Conservation (phyloP, 495 filamentous ascomycete genomes). For the Haplographium delicatum region DNA sequence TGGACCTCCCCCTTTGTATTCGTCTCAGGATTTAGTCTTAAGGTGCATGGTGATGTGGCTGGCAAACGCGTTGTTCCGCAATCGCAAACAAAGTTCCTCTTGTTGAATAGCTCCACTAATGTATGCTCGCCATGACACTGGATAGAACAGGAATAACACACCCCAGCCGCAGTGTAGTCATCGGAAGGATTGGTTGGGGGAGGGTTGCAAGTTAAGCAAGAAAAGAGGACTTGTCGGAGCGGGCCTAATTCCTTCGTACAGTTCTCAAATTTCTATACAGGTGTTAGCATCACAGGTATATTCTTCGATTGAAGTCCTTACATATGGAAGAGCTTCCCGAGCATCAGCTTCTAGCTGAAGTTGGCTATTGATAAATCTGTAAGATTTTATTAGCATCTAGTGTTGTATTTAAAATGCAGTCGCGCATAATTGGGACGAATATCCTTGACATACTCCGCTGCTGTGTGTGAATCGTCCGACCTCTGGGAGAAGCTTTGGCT, state of each 20-base stretch:
- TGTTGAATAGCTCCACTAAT: slow-evolving; percentile 92
- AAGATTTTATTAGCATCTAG: background rate
- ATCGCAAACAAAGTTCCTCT: slow-evolving; percentile 93
- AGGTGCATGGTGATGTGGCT: slow-evolving; percentile 60
- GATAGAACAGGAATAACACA: slow-evolving; percentile 96
- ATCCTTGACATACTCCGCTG: slow-evolving; percentile 60
- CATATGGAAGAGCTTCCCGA: slow-evolving; percentile 89
- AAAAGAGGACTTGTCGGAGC: slow-evolving; percentile 79
- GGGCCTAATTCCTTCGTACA: slow-evolving; percentile 86
- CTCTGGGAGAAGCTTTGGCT: slow-evolving; percentile 47
- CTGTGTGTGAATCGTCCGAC: slow-evolving; percentile 73
- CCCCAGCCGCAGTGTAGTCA: slow-evolving; percentile 68
- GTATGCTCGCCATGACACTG: slow-evolving; percentile 93
- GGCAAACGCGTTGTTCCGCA: slow-evolving; percentile 85
- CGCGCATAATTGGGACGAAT: background rate
- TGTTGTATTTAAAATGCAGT: background rate
- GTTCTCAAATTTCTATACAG: slow-evolving; percentile 71
- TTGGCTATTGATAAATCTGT: slow-evolving; percentile 84
- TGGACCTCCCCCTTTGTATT: slow-evolving; percentile 69
- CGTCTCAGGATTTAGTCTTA: slow-evolving; percentile 70
- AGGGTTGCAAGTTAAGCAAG: slow-evolving; percentile 90
- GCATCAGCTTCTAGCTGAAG: slow-evolving; percentile 90
- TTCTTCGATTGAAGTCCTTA: slow-evolving; percentile 30
- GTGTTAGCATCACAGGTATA: slow-evolving; percentile 12
- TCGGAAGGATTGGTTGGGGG: slow-evolving; percentile 55